Base-by-base conservation (phyloP, 208 protist genomes). In the Acanthamoeba lenticulata region DNA sequence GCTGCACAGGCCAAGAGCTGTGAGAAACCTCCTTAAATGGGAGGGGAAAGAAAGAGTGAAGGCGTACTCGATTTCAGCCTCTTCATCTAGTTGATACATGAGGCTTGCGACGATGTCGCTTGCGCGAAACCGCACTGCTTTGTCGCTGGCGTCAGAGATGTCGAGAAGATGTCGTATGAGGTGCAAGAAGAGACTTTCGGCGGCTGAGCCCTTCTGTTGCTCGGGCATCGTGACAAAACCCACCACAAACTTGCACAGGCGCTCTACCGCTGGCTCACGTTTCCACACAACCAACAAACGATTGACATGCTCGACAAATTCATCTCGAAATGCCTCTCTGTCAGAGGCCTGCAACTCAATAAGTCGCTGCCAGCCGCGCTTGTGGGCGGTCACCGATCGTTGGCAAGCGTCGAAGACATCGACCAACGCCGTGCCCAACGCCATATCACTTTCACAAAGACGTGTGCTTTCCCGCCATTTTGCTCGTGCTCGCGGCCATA, bases 31-130 rank as follows among this genome's bases (percentile, higher is more conserved):
- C 29, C 15, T 19, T 77, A 24, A 42, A 85, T 27, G 6, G n/a
- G 74, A 47, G 15, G 29, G 42, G 36, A 36, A 32, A 52, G 17
- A 57, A 24, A 49, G 6, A 24, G 21, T 32, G 69, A 60, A 9
- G 9, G 9, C 52, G 83, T 90, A 90, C 83, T 90, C 83, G 17
- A 90, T 57, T 45, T 90, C 83, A 11, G 83, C 83, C 44, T 90
- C 83, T 34, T 90, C 83, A 49, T 90, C 83, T 36, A 85, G 74
- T 34, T 85, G n/a, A 42, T 85, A 17, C 74, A 85, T 85, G 49
- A 90, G 65, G 49, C 34, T 60, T 7, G 45, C 55, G 17, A 90
- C 45, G 38, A 90, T 1, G 3, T 69, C 83, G 34, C 36, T 69
- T 2, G 83, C 52, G 45, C 83, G 83, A 24, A 90, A 90, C 34